These are phyloP conservation scores for Zymoseptoria brevis DNA, from an alignment of 2,329 filamentous ascomycete genomes.

Conservation along the genomic window DNA sequence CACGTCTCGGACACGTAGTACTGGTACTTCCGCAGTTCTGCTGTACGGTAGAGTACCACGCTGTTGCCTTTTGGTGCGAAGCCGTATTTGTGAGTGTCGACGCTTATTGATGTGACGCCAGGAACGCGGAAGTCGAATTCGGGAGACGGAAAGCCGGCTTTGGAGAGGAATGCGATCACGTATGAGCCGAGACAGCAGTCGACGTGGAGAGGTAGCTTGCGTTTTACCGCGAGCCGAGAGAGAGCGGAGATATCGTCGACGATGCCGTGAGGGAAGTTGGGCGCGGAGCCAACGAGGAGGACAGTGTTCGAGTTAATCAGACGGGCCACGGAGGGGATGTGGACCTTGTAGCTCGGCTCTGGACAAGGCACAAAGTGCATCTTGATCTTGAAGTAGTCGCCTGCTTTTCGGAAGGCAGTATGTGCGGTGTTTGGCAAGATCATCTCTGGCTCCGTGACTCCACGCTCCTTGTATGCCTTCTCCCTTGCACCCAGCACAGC, in stretches of 20 bases:
- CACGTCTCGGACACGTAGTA: conserved; percentile 96
- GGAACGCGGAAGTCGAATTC: conserved; percentile 90
- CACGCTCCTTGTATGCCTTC: conserved; percentile 76
- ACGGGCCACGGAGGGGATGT: conserved; percentile 66
- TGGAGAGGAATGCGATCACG: conserved; percentile 81
- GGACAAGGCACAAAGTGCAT: conserved; percentile 82
- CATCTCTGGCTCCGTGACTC: conserved; percentile 92
- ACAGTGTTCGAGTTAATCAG: conserved; percentile 92
- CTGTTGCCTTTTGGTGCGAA: conserved; percentile 98
- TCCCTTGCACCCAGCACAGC: conserved; percentile 84
- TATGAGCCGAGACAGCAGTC: conserved; percentile 98
- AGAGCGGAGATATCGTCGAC: conserved; percentile 88
- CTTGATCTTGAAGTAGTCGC: conserved; percentile 94
- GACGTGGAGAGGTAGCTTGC: conserved; percentile 82
- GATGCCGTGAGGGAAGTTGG: conserved; percentile 97
- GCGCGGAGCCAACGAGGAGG: conserved; percentile 85
- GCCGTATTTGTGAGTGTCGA: conserved; percentile 98
- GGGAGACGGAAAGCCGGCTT: conserved; percentile 83
- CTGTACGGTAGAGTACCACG: conserved; percentile 79
- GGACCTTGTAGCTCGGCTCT: conserved; percentile 75
- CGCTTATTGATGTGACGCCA: conserved; percentile 90
- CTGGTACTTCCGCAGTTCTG: conserved; percentile 73
- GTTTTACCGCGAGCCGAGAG: conserved; percentile 70
- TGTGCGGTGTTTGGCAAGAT: conserved; percentile 92
- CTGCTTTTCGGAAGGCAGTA: conserved; percentile 92